phyloP scores from a whole-genome alignment of 1,284 basidiomycete species.

The Leccinum pachyderme region DNA sequence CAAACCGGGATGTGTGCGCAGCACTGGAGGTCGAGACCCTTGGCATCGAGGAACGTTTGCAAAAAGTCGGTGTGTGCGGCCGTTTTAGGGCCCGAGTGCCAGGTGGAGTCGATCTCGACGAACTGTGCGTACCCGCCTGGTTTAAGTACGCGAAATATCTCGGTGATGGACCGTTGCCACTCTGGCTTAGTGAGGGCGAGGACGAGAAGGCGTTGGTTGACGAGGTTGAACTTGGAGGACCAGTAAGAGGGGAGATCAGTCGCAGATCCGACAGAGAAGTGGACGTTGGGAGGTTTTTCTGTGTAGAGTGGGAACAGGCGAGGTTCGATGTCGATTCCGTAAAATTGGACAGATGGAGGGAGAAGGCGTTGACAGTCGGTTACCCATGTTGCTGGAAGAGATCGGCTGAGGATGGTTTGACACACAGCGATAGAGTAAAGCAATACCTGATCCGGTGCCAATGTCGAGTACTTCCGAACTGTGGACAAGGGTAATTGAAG shows the following conservation, averaged over 20 bases:
- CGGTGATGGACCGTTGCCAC: slow-evolving; percentile 21
- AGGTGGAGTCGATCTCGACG: slow-evolving; percentile 25
- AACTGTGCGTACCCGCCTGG: slow-evolving; percentile 32
- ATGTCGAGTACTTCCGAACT: slow-evolving; percentile 17
- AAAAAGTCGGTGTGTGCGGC: slow-evolving; percentile 11
- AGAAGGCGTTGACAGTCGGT: slow-evolving; percentile 14
- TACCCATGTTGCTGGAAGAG: slow-evolving; percentile 15
- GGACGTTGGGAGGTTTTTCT: slow-evolving; percentile 11
- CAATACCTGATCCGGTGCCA: slow-evolving; percentile 21
- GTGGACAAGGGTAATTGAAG: neutral
- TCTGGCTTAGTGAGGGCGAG: slow-evolving; percentile 20
- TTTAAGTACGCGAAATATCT: slow-evolving; percentile 32
- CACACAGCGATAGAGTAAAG: too few species aligned
- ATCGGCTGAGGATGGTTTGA: neutral
- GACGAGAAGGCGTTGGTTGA: slow-evolving; percentile 33
- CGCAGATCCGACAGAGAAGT: slow-evolving; percentile 14
- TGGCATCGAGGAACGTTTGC: slow-evolving; percentile 6
- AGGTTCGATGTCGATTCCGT: slow-evolving; percentile 25
- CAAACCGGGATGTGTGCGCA: slow-evolving; percentile 15
- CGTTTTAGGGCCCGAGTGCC: slow-evolving; percentile 16
- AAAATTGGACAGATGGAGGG: slow-evolving; percentile 16
- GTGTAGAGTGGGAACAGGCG: slow-evolving; percentile 15
- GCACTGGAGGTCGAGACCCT: slow-evolving; percentile 11
- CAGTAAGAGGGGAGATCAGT: slow-evolving; percentile 20
- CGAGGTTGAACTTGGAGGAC: slow-evolving; percentile 27